phyloP scores from a whole-genome alignment of 768 basidiomycete genomes.

The Xerocomus spinulosus region DNA sequence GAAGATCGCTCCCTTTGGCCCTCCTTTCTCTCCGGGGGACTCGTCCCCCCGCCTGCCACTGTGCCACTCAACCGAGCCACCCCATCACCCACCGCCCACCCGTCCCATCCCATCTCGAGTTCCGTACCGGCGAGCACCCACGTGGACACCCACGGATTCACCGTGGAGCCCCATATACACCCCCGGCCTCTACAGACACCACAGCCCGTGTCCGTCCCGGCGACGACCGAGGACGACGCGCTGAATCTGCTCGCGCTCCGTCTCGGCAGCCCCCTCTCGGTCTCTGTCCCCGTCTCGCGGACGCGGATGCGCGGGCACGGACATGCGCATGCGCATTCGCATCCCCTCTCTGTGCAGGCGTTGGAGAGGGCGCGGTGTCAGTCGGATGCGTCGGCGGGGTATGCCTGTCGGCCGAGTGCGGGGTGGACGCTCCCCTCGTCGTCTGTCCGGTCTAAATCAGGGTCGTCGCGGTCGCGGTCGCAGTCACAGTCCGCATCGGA shows the following conservation, averaged over 20 bases:
- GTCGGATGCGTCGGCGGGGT: constrained; percentile 12
- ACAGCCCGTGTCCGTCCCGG: constrained; percentile 39
- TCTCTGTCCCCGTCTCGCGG: no score
- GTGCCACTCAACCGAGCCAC: no score
- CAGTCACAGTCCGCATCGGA: constrained; percentile 32
- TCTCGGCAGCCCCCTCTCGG: no score
- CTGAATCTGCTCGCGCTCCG: constrained; percentile 24
- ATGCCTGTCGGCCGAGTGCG: constrained; percentile 29
- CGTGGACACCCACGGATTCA: no score
- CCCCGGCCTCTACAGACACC: no score
- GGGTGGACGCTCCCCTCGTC: constrained; percentile 56
- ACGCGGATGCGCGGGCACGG: not conserved
- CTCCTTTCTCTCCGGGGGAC: constrained; percentile 69
- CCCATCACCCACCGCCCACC: no score
- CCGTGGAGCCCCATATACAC: no score
- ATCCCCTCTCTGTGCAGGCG: not conserved
- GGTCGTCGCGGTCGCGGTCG: constrained; percentile 33
- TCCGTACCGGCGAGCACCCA: constrained; percentile 41
- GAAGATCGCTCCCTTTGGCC: constrained; percentile 95
- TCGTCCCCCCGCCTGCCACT: constrained; percentile 49
- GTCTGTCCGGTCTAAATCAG: constrained; percentile 41
- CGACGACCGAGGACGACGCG: constrained; percentile 24
- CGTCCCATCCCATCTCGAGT: constrained; percentile 37
- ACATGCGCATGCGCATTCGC: not conserved
- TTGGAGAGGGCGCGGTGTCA: not conserved